Conservation (phyloP, 176 grass and related monocot species). For the Aegilops longissima region DNA sequence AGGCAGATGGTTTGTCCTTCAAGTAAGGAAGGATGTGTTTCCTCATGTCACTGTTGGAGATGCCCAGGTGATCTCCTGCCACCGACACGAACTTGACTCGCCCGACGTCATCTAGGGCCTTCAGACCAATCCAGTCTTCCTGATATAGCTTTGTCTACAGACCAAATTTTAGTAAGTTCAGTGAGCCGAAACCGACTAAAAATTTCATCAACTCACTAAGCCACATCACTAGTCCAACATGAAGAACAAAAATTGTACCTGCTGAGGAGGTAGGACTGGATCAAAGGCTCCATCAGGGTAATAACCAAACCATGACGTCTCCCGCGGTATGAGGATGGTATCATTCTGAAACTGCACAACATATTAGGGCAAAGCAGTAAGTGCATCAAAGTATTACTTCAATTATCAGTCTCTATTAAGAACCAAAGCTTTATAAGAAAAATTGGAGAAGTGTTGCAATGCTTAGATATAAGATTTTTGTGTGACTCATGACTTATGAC, state of each 20-base stretch:
- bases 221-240: background rate
- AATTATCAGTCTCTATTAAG: too few relatives aligned
- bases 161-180: background rate
- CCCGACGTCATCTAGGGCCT: slow-evolving; percentile 66
- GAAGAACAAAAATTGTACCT: slow-evolving; percentile 34
- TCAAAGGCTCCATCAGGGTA: slow-evolving; percentile 81
- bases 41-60: slow-evolving; percentile 76
- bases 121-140: slow-evolving; percentile 92
- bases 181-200: background rate
- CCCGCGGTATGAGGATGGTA: slow-evolving; percentile 69
- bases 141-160: slow-evolving; percentile 67
- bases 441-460: too few relatives aligned
- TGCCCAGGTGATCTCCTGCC: slow-evolving; percentile 68
- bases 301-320: slow-evolving; percentile 96
- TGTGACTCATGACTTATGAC: too few relatives aligned
- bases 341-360: slow-evolving; percentile 67
- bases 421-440: too few relatives aligned
- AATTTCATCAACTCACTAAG: background rate
- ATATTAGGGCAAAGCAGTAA: background rate
- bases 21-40: slow-evolving; percentile 84
- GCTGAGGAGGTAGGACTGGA: slow-evolving; percentile 50
- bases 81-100: slow-evolving; percentile 75
- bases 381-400: too few relatives aligned
- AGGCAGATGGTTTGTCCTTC: background rate
- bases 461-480: too few relatives aligned